Base-by-base conservation (phyloP, 805 yeast species). In the Metschnikowia shivogae region DNA sequence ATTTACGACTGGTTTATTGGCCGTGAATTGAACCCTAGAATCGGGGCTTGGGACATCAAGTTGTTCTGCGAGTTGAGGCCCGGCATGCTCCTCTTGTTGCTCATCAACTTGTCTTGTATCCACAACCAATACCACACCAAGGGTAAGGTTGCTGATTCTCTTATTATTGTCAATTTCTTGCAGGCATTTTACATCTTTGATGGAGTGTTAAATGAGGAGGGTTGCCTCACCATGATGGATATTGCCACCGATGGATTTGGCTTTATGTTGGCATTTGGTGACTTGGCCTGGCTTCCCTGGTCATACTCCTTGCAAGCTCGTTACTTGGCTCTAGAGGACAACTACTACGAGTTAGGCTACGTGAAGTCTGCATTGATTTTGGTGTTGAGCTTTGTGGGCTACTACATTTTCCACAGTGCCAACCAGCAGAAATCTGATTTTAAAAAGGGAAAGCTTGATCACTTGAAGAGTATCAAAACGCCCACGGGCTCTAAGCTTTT, bases 1-100 rank as follows among this genome's bases (percentile, higher is more conserved):
- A 55, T 92, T 8, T 92, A 86, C 61, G 97, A 93, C 60, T 90
- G 97, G 97, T 93, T 89, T 60, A 89, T 93, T 61, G 99, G 99
- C 27, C 81, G 99, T 48, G 98, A 92, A 67, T 73, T 93, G 59
- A 93, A 93, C 62, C 99, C 98, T 24, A 76, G 98, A 55, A 70
- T 87, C 47, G 93, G 95, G 1, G 58, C 76, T 0, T 80, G 90
- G 74, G 99, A 93, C 62, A 81, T 93, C 63, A 93, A 93, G 67
- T 65, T 89, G 55, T 93, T 86, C 58, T 87, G 96, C 64, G 99
- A 93, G 64, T 76, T 93, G 63, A 81, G 96, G 58, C 99, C 99
- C 1, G 99, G 99, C 5, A 73, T 93, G 77, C 68, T 92, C 43
- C 68, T 93, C 35, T 92, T 97, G 96, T 66, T 83, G 12, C 61